Evolutionary conservation across 2,329 filamentous ascomycete genomes (phyloP), one percentile per base, ranked within the genome.

Genomic region (Proliferodiscus dingleyae): DNA sequence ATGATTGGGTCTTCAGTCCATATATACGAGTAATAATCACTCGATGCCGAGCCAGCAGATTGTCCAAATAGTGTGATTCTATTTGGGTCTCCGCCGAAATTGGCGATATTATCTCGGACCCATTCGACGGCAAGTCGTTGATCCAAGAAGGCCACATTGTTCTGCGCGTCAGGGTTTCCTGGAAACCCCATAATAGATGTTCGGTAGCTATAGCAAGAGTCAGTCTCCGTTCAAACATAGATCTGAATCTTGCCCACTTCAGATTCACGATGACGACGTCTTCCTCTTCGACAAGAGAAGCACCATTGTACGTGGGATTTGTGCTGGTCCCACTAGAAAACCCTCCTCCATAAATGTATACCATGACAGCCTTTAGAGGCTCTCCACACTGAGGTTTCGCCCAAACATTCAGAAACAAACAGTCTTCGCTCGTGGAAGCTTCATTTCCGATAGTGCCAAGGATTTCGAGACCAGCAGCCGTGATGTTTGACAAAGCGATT

Each of bases 91-190:
- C 80, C 81, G 0, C 80, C 80, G 61, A 85, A 81, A 6, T 61
- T 63, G 3, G 61, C 71, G 41, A 81, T 75, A 58, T 82, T 83
- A 21, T 72, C 66, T 47, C 69, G 68, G 23, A 83, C 71, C 80
- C 80, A 85, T 46, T 69, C 64, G 15, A 84, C 66, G 8, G 77
- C 70, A 11, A 73, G 59, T 47, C 75, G 71, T 61, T 84, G 79
- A 57, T 85, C 81, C 49, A 71, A 68, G 37, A 85, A 62, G 1
- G 83, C 83, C 8, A 81, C 64, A 51, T 87, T 88, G n/a, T 37
- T 41, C 15, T 34, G 46, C 22, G 37, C 19, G 16, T 34, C 46
- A 28, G 42, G 51, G 1, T 57, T 55, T 9, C 61, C 60, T 3
- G 64, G 64, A 40, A 64, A 65, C 2, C 63, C 64, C 43, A 66